Conservation (phyloP, 2,329 filamentous ascomycete species). For the Penicillium sp. region DNA sequence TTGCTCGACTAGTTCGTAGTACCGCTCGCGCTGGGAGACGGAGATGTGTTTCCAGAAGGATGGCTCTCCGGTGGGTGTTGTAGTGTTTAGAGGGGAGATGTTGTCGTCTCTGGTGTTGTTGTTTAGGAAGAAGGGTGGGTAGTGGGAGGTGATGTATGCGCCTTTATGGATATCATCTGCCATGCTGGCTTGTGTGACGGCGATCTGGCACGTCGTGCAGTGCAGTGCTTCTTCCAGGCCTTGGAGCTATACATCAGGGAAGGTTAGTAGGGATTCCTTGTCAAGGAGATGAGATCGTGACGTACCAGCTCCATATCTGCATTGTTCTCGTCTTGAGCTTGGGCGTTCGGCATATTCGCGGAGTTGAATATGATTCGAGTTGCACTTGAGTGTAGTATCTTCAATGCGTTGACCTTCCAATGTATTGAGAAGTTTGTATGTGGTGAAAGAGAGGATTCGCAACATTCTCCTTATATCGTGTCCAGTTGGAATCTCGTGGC, state of each 20-base stretch:
- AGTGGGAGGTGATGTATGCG: constrained; percentile 24
- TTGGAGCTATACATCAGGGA: constrained; percentile 9
- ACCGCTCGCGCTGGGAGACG: constrained; percentile 19
- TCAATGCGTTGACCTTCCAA: not conserved
- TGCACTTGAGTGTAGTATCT: not conserved
- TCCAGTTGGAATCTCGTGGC: not conserved
- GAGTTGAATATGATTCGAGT: too few species aligned
- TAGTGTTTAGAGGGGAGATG: constrained; percentile 25
- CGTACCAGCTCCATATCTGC: constrained; percentile 16
- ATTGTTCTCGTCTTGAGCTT: not conserved
- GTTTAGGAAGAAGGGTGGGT: constrained; percentile 32
- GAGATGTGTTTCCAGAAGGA: constrained; percentile 28
- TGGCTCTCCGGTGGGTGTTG: not conserved
- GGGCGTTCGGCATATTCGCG: not conserved
- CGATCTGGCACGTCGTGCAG: constrained; percentile 33
- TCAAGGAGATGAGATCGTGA: not conserved
- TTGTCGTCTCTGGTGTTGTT: constrained; percentile 15
- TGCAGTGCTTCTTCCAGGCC: constrained; percentile 36
- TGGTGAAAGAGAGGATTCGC: not conserved
- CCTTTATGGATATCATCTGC: constrained; percentile 24
- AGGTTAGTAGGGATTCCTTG: not conserved
- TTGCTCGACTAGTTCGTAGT: constrained; percentile 28
- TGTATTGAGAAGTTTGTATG: not conserved
- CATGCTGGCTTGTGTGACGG: constrained; percentile 26
- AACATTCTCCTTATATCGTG: constrained; percentile 8